Evolutionary conservation across 192 early-diverging fungal genomes (phyloP).

Genomic region (Linnemannia zychae): DNA sequence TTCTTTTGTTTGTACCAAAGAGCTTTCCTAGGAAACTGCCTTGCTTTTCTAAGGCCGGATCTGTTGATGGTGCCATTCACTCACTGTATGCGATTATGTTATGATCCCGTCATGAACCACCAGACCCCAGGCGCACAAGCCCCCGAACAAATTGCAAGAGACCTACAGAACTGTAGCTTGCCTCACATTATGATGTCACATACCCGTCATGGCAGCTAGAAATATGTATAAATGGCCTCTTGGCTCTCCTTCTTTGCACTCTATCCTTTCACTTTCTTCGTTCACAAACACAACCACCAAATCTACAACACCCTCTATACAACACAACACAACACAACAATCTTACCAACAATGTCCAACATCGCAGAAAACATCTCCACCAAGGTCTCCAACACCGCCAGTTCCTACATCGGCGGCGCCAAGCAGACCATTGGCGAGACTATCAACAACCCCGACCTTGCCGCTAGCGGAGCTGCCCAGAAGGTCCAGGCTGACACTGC

Average conservation of each 20-base stretch:
- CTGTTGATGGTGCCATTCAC: background rate
- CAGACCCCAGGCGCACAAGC: background rate
- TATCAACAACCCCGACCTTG: slow-evolving; percentile 18
- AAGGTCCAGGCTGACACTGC: slow-evolving; percentile 33
- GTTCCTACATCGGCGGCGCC: slow-evolving; percentile 15
- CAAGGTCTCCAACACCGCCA: slow-evolving; percentile 29
- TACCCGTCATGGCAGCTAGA: background rate
- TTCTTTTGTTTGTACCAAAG: background rate
- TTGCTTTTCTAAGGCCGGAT: background rate
- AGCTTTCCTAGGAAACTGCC: background rate
- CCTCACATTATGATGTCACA: background rate
- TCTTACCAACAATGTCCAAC: background rate
- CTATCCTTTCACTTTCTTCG: background rate
- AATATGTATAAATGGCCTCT: background rate
- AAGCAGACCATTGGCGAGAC: slow-evolving; percentile 34
- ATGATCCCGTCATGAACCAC: background rate
- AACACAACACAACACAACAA: background rate
- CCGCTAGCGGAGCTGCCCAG: slow-evolving; percentile 30
- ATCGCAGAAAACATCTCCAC: background rate
- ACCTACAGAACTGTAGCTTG: background rate
- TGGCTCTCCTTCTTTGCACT: background rate
- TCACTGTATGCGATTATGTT: background rate
- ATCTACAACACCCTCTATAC: background rate
- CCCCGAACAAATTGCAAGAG: background rate
- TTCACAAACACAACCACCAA: background rate